Percentiles rank a stretch among this genome's conserved stretches.
Conservation (phyloP, 306 rosid genomes). For the Begonia fuchsioides region DNA sequence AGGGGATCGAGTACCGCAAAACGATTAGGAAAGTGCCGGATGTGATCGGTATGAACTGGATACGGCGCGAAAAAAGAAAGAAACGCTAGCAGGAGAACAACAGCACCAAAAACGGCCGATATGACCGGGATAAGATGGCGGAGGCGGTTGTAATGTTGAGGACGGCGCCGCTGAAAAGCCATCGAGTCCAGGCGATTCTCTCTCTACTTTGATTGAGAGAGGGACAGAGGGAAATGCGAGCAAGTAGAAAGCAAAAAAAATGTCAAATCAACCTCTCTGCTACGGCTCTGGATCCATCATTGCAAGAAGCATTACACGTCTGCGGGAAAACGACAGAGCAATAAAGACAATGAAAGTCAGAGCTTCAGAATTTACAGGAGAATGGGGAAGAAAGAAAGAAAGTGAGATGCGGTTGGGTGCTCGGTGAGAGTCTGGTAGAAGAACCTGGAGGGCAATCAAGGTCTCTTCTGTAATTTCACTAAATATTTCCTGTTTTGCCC, state of each 20-base stretch:
- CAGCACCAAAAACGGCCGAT: conserved; percentile 45
- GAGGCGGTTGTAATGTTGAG: conserved; percentile 46
- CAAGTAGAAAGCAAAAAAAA: background rate
- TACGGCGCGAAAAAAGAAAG: conserved; percentile 79
- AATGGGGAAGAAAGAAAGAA: background rate
- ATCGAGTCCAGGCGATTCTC: conserved; percentile 7
- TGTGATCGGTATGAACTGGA: conserved; percentile 41
- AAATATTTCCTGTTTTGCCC: conserved; percentile 1
- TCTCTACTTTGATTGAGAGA: conserved; percentile 1
- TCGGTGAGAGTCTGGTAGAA: background rate
- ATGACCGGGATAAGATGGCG: conserved; percentile 44
- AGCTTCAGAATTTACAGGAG: conserved; percentile 1
- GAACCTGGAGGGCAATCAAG: no score
- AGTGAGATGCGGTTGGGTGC: background rate
- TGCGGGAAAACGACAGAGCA: conserved; percentile 1
- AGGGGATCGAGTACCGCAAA: conserved; percentile 31
- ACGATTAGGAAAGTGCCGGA: conserved; percentile 19
- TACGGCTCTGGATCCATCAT: conserved; percentile 13
- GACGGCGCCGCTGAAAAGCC: conserved; percentile 87
- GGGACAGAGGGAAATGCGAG: conserved; percentile 2
- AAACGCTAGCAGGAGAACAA: conserved; percentile 55
- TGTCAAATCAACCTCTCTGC: conserved; percentile 6
- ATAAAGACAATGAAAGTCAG: conserved; percentile 12
- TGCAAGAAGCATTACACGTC: conserved; percentile 6
- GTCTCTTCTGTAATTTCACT: no score